A percentile compares a stretch with the other conserved stretches of the same genome.
These are phyloP conservation scores for Aspergillus viridinutans DNA, from an alignment of 2,329 filamentous ascomycete species.

Conservation along the genomic window DNA sequence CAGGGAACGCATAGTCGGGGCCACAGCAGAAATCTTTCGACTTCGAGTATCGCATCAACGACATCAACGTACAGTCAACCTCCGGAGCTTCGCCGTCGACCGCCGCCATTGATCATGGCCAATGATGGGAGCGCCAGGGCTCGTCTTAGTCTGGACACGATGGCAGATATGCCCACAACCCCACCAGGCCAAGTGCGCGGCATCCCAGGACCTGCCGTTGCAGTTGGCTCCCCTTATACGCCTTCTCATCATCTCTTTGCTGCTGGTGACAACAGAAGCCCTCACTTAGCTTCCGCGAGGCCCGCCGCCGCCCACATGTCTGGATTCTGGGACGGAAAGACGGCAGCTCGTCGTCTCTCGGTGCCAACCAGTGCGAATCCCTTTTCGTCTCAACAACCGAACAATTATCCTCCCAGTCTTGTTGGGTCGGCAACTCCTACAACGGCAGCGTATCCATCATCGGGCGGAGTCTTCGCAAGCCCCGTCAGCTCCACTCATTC, in stretches of 20 bases:
- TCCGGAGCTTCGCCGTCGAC: constrained; percentile 64
- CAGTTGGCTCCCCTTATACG: constrained; percentile 73
- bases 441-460: constrained; percentile 52
- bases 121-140: constrained; percentile 60
- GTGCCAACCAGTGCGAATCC: constrained; percentile 73
- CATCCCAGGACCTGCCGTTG: constrained; percentile 60
- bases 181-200: constrained; percentile 61
- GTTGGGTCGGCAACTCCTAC: constrained; percentile 48
- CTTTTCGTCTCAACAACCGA: constrained; percentile 63
- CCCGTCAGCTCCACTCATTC: constrained; percentile 63
- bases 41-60: constrained; percentile 78
- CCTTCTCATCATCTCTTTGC: constrained; percentile 81
- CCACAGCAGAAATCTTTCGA: constrained; percentile 79
- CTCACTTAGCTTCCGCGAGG: constrained; percentile 73
- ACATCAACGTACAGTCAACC: constrained; percentile 63
- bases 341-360: constrained; percentile 71
- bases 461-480: constrained; percentile 61
- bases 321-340: constrained; percentile 68
- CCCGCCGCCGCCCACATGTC: constrained; percentile 65
- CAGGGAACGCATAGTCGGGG: constrained; percentile 67
- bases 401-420: constrained; percentile 53
- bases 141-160: constrained; percentile 62
- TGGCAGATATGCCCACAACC: constrained; percentile 59
- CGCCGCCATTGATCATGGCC: constrained; percentile 78
- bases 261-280: constrained; percentile 65